These are phyloP conservation scores for Canavalia gladiata DNA, from an alignment of 306 rosid species.

Conservation along the genomic window DNA sequence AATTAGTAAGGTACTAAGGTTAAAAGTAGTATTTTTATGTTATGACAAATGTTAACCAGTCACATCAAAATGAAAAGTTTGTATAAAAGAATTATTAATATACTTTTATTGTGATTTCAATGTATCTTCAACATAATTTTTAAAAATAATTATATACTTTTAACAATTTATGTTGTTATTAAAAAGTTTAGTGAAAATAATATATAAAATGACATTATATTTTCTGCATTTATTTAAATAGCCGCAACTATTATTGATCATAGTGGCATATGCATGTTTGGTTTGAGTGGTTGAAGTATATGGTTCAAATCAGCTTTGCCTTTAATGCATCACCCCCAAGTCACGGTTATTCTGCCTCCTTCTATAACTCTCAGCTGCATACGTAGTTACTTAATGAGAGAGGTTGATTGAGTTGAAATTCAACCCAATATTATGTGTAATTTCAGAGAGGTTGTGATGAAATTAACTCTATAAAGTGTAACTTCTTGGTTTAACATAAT, in stretches of 20 bases:
- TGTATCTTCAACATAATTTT: too few species aligned
- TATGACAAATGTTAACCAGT: too few species aligned
- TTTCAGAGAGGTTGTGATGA: not conserved
- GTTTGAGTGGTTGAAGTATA: conserved; percentile 29
- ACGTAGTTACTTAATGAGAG: not conserved
- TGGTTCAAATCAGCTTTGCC: conserved; percentile 24
- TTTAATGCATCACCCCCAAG: conserved; percentile 30
- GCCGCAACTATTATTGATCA: not conserved
- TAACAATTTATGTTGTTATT: too few species aligned
- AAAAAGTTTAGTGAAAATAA: not conserved
- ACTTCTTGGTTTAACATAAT: not conserved
- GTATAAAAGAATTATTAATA: too few species aligned
- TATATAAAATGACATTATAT: not conserved
- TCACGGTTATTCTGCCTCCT: conserved; percentile 47
- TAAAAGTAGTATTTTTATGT: too few species aligned
- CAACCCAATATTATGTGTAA: not conserved
- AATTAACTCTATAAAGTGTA: not conserved
- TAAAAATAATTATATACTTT: too few species aligned
- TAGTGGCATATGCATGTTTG: not conserved
- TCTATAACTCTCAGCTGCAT: not conserved
- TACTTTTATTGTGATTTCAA: too few species aligned
- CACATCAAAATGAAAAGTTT: too few species aligned
- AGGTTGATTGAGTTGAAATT: not conserved
- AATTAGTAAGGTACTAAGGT: too few species aligned
- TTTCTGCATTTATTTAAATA: conserved; percentile 7